Evolutionary conservation across 225 moss, liverwort and hornwort species (phyloP).

Genomic region (Pleurozium schreberi): DNA sequence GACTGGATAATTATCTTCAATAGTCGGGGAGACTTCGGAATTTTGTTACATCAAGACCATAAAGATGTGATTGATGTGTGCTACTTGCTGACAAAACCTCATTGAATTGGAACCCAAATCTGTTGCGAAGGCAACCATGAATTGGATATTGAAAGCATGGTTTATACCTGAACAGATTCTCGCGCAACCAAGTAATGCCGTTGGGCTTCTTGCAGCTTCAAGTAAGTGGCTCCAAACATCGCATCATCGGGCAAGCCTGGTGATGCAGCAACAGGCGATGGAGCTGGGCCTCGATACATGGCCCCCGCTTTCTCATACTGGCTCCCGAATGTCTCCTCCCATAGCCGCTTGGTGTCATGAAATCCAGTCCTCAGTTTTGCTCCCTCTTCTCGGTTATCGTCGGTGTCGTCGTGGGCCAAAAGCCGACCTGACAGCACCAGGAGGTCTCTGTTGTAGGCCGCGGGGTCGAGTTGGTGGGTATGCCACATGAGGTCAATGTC

Average conservation of each 20-base stretch:
- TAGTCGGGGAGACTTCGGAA: background rate
- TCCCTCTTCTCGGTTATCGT: background rate
- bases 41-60: background rate
- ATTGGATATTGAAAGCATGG: background rate
- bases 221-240: background rate
- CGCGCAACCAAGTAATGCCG: background rate
- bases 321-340: background rate
- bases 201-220: background rate
- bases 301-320: background rate
- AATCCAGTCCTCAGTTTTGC: background rate
- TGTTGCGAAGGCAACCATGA: background rate
- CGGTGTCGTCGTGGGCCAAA: background rate
- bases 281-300: background rate
- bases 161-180: background rate
- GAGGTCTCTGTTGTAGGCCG: background rate
- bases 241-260: background rate
- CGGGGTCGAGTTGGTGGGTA: background rate
- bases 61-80: background rate
- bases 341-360: background rate
- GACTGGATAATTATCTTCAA: background rate
- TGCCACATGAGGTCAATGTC: conserved; percentile 1
- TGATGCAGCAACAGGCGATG: background rate
- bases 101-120: background rate
- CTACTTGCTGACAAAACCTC: background rate
- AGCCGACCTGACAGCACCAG: background rate